These are phyloP conservation scores for Starmerella gropengiesseri DNA, from an alignment of 805 yeast species.

Conservation along the genomic window DNA sequence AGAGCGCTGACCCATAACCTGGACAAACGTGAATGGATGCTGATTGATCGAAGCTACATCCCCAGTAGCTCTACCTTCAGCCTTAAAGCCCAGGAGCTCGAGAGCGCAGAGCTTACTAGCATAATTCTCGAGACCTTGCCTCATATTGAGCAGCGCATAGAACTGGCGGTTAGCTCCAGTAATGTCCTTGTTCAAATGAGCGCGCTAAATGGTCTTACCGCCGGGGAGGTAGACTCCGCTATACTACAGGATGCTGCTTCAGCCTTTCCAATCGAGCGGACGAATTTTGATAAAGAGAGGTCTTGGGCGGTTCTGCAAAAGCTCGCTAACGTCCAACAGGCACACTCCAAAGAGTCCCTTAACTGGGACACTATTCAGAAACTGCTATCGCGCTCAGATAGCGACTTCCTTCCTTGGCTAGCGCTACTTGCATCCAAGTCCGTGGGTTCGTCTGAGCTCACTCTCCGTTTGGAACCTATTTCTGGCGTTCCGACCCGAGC, in stretches of 20 bases:
- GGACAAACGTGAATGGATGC: conserved; percentile 9
- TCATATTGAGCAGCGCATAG: background rate
- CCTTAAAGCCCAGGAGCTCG: background rate
- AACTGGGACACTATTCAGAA: background rate
- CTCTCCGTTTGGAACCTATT: background rate
- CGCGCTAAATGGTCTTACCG: background rate
- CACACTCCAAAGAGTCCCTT: too few relatives aligned
- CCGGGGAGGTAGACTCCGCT: background rate
- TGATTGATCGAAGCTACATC: conserved; percentile 9
- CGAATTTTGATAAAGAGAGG: conserved; percentile 1
- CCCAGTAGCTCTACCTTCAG: conserved; percentile 4
- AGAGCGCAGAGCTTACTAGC: background rate
- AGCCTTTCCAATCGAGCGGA: background rate
- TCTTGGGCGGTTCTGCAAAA: background rate
- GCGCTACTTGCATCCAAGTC: background rate
- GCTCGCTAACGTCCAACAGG: background rate
- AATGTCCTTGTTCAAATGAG: background rate
- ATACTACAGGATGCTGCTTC: background rate
- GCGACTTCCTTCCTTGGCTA: conserved; percentile 3
- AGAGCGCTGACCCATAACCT: conserved; percentile 10
- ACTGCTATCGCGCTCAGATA: background rate
- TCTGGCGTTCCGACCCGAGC: conserved; percentile 1
- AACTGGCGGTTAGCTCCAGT: background rate
- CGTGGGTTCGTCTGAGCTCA: background rate
- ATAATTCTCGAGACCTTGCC: background rate